Conservation (phyloP, 306 rosid species). For the Medicago ruthenica region DNA sequence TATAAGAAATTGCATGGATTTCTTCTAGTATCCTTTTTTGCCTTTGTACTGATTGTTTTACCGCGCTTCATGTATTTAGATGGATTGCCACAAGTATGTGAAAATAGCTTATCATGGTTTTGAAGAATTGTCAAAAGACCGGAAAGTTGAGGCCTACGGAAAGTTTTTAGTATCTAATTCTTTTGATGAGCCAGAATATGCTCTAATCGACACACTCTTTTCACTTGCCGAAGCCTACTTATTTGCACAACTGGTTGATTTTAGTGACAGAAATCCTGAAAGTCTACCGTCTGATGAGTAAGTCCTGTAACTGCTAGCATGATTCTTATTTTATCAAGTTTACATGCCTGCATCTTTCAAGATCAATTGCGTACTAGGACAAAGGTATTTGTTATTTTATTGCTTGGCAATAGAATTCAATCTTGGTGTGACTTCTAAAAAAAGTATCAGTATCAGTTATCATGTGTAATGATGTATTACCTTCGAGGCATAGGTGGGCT, state of each 20-base stretch:
- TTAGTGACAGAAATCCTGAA: slow-evolving; percentile 68
- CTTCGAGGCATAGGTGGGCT: neutral
- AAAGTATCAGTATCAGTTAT: neutral
- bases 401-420: no score
- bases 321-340: neutral
- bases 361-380: slow-evolving; percentile 25
- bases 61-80: slow-evolving; percentile 50
- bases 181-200: slow-evolving; percentile 94
- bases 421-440: no score
- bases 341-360: slow-evolving; percentile 4
- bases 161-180: slow-evolving; percentile 84
- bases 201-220: slow-evolving; percentile 91
- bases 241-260: slow-evolving; percentile 95
- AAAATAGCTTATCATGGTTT: slow-evolving; percentile 98
- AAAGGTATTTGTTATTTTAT: neutral
- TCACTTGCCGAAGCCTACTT: slow-evolving; percentile 94
- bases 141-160: slow-evolving; percentile 82
- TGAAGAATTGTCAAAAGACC: slow-evolving; percentile 79
- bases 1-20: slow-evolving; percentile 19
- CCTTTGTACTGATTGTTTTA: slow-evolving; percentile 30
- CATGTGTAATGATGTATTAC: neutral
- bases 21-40: slow-evolving; percentile 13
- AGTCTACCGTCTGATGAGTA: slow-evolving; percentile 72
- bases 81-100: slow-evolving; percentile 99
- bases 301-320: slow-evolving; percentile 47